These are phyloP conservation scores for Azolla pinnata DNA, from an alignment of 75 land plant species.

Conservation along the genomic window DNA sequence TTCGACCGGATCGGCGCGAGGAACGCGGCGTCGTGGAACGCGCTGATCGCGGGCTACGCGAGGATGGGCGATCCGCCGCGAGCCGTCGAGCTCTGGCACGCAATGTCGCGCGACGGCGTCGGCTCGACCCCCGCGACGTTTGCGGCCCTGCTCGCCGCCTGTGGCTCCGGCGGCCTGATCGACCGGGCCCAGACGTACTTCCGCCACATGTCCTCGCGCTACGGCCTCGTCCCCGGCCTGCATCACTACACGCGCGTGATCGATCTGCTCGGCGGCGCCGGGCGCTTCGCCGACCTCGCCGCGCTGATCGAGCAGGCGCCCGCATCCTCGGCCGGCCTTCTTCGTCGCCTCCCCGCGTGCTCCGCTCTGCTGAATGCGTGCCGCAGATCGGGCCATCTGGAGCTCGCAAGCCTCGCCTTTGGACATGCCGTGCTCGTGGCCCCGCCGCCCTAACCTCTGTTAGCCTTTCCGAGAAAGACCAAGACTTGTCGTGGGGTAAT, in stretches of 20 bases:
- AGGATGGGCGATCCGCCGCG: conserved; percentile 5
- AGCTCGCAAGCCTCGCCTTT: too few species aligned
- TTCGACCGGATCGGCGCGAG: conserved; percentile 8
- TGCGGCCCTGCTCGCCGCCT: conserved; percentile 13
- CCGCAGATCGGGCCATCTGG: too few species aligned
- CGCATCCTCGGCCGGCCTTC: too few species aligned
- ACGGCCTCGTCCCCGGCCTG: conserved; percentile 1
- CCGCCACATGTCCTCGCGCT: not conserved
- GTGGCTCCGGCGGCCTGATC: conserved; percentile 6
- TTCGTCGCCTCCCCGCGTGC: too few species aligned
- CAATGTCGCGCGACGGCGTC: conserved; percentile 12
- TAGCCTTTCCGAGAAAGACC: too few species aligned
- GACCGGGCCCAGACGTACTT: conserved; percentile 16
- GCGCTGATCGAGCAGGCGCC: too few species aligned
- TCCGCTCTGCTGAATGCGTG: too few species aligned
- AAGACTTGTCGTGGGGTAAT: too few species aligned
- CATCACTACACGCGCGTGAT: conserved; percentile 16
- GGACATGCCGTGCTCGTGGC: too few species aligned
- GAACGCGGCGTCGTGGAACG: conserved; percentile 18
- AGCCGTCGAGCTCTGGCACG: conserved; percentile 12
- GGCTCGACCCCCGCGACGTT: conserved; percentile 15
- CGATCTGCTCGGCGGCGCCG: conserved; percentile 12
- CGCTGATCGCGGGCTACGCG: conserved; percentile 16
- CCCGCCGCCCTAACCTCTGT: too few species aligned
- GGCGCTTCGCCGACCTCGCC: conserved; percentile 9